Percentiles rank a stretch among this genome's conserved stretches.
Evolutionary conservation across 2,329 filamentous ascomycete genomes (phyloP).

Genomic region (Ophiobolus disseminans): DNA sequence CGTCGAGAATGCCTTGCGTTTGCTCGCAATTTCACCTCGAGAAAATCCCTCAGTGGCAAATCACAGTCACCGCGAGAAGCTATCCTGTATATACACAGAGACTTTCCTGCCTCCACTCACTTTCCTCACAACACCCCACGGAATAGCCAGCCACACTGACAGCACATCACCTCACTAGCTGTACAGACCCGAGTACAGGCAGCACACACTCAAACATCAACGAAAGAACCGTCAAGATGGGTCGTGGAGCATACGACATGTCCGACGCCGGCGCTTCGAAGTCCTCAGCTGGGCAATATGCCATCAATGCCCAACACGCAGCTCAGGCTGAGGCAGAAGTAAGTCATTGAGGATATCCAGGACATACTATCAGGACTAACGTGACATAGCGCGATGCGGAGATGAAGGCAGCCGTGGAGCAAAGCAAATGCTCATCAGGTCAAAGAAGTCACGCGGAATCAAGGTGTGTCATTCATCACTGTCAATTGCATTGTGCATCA

Average conservation of each 20-base stretch:
- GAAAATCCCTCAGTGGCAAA: no score
- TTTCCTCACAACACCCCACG: background rate
- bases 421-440: slow-evolving; percentile 10
- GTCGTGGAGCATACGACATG: slow-evolving; percentile 27
- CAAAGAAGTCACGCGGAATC: slow-evolving; percentile 18
- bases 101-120: background rate
- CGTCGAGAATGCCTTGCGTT: no score
- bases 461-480: slow-evolving; percentile 10
- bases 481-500: slow-evolving; percentile 6
- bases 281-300: slow-evolving; percentile 8
- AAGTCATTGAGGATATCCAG: background rate
- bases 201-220: background rate
- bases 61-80: no score
- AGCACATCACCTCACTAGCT: background rate
- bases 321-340: slow-evolving; percentile 5
- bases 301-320: slow-evolving; percentile 2
- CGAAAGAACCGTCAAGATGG: slow-evolving; percentile 13
- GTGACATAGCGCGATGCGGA: background rate
- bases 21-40: no score
- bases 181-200: background rate
- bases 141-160: background rate
- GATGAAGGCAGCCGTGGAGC: slow-evolving; percentile 1
- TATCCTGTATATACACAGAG: background rate
- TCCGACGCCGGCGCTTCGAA: slow-evolving; percentile 6
- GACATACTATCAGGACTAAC: background rate